These are phyloP conservation scores for Pythium rishiriense DNA, from an alignment of 352 stramenopile genomes.

Conservation along the genomic window DNA sequence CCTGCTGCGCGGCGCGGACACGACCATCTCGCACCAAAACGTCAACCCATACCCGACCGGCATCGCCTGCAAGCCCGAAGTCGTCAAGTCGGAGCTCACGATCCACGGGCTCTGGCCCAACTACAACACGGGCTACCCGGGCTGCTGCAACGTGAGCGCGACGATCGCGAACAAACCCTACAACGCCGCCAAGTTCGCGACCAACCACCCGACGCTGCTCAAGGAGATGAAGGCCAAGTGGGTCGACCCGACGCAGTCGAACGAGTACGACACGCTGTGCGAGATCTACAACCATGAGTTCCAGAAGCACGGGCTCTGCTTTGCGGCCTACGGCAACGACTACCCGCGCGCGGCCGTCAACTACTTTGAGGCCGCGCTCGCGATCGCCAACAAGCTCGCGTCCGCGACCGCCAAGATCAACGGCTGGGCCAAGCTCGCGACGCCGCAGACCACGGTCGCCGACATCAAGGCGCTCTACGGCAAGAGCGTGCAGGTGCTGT, in stretches of 20 bases:
- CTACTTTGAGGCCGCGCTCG: slow-evolving; percentile 69
- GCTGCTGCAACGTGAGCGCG: slow-evolving; percentile 74
- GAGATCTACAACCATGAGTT: slow-evolving; percentile 86
- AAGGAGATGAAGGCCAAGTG: slow-evolving; percentile 59
- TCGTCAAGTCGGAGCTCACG: slow-evolving; percentile 55
- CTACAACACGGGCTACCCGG: slow-evolving; percentile 72
- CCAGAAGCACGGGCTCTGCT: slow-evolving; percentile 84
- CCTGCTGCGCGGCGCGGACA: slow-evolving; percentile 66
- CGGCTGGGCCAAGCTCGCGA: slow-evolving; percentile 35
- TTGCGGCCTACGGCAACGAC: slow-evolving; percentile 50
- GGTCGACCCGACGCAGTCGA: slow-evolving; percentile 59
- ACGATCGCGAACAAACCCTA: slow-evolving; percentile 62
- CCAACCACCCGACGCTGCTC: slow-evolving; percentile 47
- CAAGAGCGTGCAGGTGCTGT: slow-evolving; percentile 63
- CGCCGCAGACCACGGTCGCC: slow-evolving; percentile 19
- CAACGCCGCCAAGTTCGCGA: slow-evolving; percentile 43
- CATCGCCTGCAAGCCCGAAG: slow-evolving; percentile 41
- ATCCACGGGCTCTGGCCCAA: slow-evolving; percentile 83
- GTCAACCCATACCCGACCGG: slow-evolving; percentile 58
- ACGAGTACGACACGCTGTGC: slow-evolving; percentile 60
- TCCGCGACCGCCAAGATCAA: slow-evolving; percentile 50
- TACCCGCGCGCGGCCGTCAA: slow-evolving; percentile 47
- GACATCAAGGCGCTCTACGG: slow-evolving; percentile 46
- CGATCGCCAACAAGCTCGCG: slow-evolving; percentile 41
- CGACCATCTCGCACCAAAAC: slow-evolving; percentile 80